Conservation (phyloP, 352 stramenopile genomes). For the Phytopythium aichiense region DNA sequence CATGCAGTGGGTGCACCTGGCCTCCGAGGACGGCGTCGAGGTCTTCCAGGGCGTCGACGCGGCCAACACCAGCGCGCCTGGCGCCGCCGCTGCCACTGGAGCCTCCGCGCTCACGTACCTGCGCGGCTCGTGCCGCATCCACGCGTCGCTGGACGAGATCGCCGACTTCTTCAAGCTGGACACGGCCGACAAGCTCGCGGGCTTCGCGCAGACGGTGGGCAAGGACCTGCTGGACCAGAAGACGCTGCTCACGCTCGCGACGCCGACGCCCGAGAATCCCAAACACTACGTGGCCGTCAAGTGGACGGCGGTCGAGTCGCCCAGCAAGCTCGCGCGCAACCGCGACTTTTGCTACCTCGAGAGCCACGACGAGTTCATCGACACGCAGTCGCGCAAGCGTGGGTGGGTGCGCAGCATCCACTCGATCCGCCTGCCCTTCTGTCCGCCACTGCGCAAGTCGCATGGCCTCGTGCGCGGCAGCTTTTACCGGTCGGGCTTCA, state of each 20-base stretch:
- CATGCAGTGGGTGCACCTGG: slow-evolving; percentile 77
- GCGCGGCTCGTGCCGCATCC: slow-evolving; percentile 59
- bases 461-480: slow-evolving; percentile 64
- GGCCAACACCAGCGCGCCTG: slow-evolving; percentile 7
- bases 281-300: slow-evolving; percentile 84
- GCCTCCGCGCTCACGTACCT: slow-evolving; percentile 59
- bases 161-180: slow-evolving; percentile 80
- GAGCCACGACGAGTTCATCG: slow-evolving; percentile 82
- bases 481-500: slow-evolving; percentile 73
- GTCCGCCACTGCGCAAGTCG: slow-evolving; percentile 46
- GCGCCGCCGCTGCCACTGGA: too few relatives aligned
- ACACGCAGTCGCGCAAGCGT: slow-evolving; percentile 57
- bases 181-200: slow-evolving; percentile 60
- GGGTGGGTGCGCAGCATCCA: slow-evolving; percentile 79
- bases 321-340: slow-evolving; percentile 66
- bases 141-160: slow-evolving; percentile 76
- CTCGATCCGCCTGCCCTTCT: slow-evolving; percentile 74
- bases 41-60: slow-evolving; percentile 72
- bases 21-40: slow-evolving; percentile 65
- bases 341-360: slow-evolving; percentile 85
- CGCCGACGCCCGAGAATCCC: slow-evolving; percentile 62
- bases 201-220: slow-evolving; percentile 66
- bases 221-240: slow-evolving; percentile 80
- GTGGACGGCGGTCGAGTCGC: slow-evolving; percentile 77
- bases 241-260: slow-evolving; percentile 62